phyloP scores from a whole-genome alignment of 83 land plant genomes.

The Larix sibirica region DNA sequence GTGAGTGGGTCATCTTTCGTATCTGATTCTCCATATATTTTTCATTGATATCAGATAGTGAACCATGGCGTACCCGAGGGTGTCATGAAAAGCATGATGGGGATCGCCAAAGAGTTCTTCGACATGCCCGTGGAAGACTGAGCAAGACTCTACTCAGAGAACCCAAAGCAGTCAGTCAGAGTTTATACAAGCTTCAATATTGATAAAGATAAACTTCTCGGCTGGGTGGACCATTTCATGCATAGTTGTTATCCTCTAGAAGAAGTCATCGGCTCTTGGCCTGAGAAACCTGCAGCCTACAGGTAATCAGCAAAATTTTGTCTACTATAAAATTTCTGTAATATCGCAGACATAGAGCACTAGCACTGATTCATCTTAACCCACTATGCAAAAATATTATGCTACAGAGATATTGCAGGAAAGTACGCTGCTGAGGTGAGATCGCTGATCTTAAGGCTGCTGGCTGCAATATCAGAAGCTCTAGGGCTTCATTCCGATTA shows the following conservation, averaged over 20 bases:
- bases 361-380: neutral
- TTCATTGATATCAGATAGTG: too few relatives aligned
- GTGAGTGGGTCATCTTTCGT: too few relatives aligned
- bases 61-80: too few relatives aligned
- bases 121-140: too few relatives aligned
- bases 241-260: slow-evolving; percentile 56
- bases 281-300: slow-evolving; percentile 50
- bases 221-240: slow-evolving; percentile 52
- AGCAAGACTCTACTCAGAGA: slow-evolving; percentile 46
- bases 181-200: slow-evolving; percentile 52
- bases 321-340: neutral
- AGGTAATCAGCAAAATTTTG: slow-evolving; percentile 24
- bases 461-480: slow-evolving; percentile 57
- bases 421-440: slow-evolving; percentile 39
- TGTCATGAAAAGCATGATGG: too few relatives aligned
- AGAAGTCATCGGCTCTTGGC: slow-evolving; percentile 48
- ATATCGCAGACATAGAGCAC: neutral
- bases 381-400: neutral
- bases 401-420: slow-evolving; percentile 39
- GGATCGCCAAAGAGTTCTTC: too few relatives aligned
- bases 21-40: too few relatives aligned
- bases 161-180: slow-evolving; percentile 35
- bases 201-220: slow-evolving; percentile 37
- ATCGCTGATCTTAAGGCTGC: slow-evolving; percentile 29
- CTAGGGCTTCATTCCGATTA: slow-evolving; percentile 38